phyloP scores from a whole-genome alignment of 2,329 filamentous ascomycete species.

The Cytospora chrysosperma region DNA sequence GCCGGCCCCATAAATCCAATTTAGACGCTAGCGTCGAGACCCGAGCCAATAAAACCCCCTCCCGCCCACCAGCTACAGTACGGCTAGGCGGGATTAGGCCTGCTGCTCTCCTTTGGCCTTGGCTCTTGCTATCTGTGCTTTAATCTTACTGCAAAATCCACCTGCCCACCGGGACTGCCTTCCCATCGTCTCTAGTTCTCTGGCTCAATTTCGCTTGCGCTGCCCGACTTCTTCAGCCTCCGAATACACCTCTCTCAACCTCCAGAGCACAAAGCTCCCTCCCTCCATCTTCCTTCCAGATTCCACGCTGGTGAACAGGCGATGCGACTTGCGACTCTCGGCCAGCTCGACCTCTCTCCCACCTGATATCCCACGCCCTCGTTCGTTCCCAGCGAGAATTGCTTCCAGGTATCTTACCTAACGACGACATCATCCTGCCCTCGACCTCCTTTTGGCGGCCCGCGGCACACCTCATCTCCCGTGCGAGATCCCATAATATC shows the following conservation, averaged over 20 bases:
- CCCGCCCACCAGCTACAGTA: not conserved
- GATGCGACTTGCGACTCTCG: constrained; percentile 10
- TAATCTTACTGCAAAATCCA: constrained; percentile 10
- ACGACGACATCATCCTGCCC: constrained; percentile 16
- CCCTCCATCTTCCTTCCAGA: constrained; percentile 12
- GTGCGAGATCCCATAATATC: constrained; percentile 14
- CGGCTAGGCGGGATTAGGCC: constrained; percentile 15
- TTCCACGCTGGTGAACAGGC: constrained; percentile 13
- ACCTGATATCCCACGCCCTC: constrained; percentile 1
- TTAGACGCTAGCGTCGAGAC: not conserved
- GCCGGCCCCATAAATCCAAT: not conserved
- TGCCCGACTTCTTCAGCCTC: constrained; percentile 47
- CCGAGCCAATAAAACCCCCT: not conserved
- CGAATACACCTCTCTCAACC: constrained; percentile 37
- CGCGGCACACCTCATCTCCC: constrained; percentile 12
- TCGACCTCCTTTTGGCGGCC: constrained; percentile 20
- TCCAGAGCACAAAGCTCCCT: constrained; percentile 21
- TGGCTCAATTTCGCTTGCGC: constrained; percentile 49
- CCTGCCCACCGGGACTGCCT: constrained; percentile 21
- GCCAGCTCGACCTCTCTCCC: constrained; percentile 1
- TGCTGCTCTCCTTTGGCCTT: constrained; percentile 11
- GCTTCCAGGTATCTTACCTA: constrained; percentile 12
- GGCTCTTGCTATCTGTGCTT: constrained; percentile 2
- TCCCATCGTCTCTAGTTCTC: constrained; percentile 9
- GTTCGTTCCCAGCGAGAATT: constrained; percentile 10